These are phyloP conservation scores for Nyssa sinensis DNA, from an alignment of 148 eudicot genomes.

Conservation along the genomic window DNA sequence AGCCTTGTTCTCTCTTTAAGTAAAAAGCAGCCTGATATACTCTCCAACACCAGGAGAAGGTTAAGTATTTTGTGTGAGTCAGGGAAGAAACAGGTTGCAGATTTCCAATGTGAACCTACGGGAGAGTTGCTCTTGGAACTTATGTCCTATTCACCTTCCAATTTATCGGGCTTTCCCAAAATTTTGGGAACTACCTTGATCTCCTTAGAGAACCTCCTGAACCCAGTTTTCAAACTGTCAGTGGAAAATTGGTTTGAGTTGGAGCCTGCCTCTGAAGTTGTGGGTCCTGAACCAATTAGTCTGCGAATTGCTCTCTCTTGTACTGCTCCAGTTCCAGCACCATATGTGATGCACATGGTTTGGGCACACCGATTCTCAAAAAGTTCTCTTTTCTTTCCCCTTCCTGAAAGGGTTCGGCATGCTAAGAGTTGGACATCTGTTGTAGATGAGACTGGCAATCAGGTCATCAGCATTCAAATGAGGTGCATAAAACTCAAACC, in stretches of 20 bases:
- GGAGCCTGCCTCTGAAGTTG: constrained; percentile 35
- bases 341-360: constrained; percentile 42
- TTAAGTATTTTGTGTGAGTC: constrained; percentile 49
- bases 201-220: constrained; percentile 41
- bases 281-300: constrained; percentile 36
- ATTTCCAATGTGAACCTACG: constrained; percentile 67
- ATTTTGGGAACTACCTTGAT: constrained; percentile 52
- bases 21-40: constrained; percentile 63
- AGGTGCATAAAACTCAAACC: constrained; percentile 36
- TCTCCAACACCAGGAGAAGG: constrained; percentile 53
- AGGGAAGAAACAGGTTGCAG: constrained; percentile 65
- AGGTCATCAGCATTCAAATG: constrained; percentile 55
- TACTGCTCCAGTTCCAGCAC: constrained; percentile 52
- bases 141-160: constrained; percentile 26
- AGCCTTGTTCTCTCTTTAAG: constrained; percentile 49
- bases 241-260: constrained; percentile 66
- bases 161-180: constrained; percentile 35
- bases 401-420: constrained; percentile 34
- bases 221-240: constrained; percentile 42
- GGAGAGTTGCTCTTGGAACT: constrained; percentile 64
- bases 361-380: constrained; percentile 32
- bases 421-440: constrained; percentile 46
- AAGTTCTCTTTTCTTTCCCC: constrained; percentile 42
- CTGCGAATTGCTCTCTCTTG: constrained; percentile 62
- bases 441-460: constrained; percentile 51